phyloP scores from a whole-genome alignment of 768 basidiomycete species.

The Lanmaoa pseudosensibilis region DNA sequence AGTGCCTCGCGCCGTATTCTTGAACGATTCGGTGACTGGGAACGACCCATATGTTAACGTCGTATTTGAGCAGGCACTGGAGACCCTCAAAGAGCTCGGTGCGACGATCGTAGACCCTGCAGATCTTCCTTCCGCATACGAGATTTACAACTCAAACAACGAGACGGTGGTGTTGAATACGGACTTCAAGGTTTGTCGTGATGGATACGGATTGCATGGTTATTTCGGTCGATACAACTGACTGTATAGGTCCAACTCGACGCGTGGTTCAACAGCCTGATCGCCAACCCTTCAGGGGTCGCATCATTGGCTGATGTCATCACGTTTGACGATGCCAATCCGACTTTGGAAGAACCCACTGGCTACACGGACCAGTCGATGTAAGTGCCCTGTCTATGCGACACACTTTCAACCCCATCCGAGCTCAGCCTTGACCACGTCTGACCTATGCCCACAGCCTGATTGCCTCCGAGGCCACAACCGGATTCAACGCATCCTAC shows the following conservation, averaged over 20 bases:
- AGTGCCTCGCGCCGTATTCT: slow-evolving; percentile 44
- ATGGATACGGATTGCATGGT: background rate
- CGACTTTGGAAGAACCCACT: slow-evolving; percentile 45
- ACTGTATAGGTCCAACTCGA: slow-evolving; percentile 50
- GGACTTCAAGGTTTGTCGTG: slow-evolving; percentile 56
- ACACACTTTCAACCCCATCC: no score
- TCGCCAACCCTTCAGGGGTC: slow-evolving; percentile 60
- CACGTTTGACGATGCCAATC: slow-evolving; percentile 51
- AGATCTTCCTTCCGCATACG: slow-evolving; percentile 56
- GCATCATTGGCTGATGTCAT: slow-evolving; percentile 57
- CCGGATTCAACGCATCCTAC: slow-evolving; percentile 35
- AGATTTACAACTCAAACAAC: slow-evolving; percentile 48
- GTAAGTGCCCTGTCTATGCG: slow-evolving; percentile 34
- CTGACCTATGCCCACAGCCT: slow-evolving; percentile 9
- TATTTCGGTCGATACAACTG: background rate
- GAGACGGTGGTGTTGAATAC: slow-evolving; percentile 54
- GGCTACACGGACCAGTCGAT: slow-evolving; percentile 35
- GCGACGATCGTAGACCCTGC: slow-evolving; percentile 62
- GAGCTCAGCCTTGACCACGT: no score
- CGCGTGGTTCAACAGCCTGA: slow-evolving; percentile 44
- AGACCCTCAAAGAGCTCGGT: slow-evolving; percentile 38
- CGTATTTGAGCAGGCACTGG: slow-evolving; percentile 43
- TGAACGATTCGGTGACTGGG: slow-evolving; percentile 28
- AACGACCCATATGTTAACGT: slow-evolving; percentile 33
- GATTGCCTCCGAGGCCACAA: slow-evolving; percentile 27